phyloP scores from a whole-genome alignment of 2,329 filamentous ascomycete species.

The Sporothrix mexicana region DNA sequence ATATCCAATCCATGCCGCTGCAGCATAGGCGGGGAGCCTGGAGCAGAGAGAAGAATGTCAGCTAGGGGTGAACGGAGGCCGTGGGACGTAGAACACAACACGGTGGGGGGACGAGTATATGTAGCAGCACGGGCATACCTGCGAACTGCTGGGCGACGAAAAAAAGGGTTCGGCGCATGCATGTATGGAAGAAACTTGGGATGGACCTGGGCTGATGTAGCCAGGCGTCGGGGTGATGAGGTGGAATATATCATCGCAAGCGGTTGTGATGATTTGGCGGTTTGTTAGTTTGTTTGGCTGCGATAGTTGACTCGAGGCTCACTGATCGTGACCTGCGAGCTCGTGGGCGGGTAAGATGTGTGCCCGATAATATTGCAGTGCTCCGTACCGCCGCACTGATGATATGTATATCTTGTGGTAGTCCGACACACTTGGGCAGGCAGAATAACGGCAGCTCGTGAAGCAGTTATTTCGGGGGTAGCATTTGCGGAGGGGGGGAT shows the following conservation, averaged over 20 bases:
- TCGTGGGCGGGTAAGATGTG: too few relatives aligned
- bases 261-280: not conserved
- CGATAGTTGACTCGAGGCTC: too few relatives aligned
- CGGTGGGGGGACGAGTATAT: not conserved
- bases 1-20: slow-evolving; percentile 33
- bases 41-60: not conserved
- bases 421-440: too few relatives aligned
- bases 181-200: slow-evolving; percentile 45
- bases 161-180: slow-evolving; percentile 36
- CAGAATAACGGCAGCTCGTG: too few relatives aligned
- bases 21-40: slow-evolving; percentile 33
- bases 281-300: not conserved
- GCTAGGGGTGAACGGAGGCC: not conserved
- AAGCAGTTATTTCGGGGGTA: too few relatives aligned
- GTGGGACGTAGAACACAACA: too few relatives aligned
- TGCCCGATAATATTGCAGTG: too few relatives aligned
- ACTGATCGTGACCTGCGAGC: too few relatives aligned
- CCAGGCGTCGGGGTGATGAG: slow-evolving; percentile 31
- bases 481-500: too few relatives aligned
- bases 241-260: slow-evolving; percentile 27
- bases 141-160: slow-evolving; percentile 21
- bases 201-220: slow-evolving; percentile 43
- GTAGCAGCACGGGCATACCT: slow-evolving; percentile 17
- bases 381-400: too few relatives aligned
- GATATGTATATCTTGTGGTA: too few relatives aligned